These are phyloP conservation scores for Tricholoma sp. DNA, from an alignment of 768 basidiomycete genomes.

Conservation along the genomic window DNA sequence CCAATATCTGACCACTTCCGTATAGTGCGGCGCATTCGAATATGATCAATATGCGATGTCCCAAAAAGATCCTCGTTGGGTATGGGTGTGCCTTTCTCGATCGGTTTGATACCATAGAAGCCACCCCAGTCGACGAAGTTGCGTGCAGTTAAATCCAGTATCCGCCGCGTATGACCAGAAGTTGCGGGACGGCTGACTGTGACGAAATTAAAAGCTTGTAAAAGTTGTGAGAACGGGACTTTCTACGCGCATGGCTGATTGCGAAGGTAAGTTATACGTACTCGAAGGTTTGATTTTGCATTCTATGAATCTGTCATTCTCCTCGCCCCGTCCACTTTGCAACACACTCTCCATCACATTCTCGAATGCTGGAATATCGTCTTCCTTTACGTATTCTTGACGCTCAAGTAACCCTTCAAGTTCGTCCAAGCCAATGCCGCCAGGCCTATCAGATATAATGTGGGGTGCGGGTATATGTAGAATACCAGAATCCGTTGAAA, in stretches of 20 bases:
- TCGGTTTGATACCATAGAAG: slow-evolving; percentile 26
- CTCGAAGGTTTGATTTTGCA: slow-evolving; percentile 16
- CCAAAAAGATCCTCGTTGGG: slow-evolving; percentile 20
- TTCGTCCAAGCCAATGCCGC: slow-evolving; percentile 34
- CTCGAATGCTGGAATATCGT: slow-evolving; percentile 1
- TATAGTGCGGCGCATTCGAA: slow-evolving; percentile 25
- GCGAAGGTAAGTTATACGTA: slow-evolving; percentile 4
- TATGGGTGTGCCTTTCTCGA: slow-evolving; percentile 18
- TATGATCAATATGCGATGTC: slow-evolving; percentile 18
- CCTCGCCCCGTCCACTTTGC: slow-evolving; percentile 1
- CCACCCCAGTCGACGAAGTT: slow-evolving; percentile 35
- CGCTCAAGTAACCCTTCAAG: slow-evolving; percentile 19
- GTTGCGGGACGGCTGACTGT: neutral
- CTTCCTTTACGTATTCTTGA: slow-evolving; percentile 9
- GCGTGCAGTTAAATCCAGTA: neutral
- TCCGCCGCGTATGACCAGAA: neutral
- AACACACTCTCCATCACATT: slow-evolving; percentile 3
- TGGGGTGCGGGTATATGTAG: slow-evolving; percentile 24
- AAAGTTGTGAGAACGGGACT: neutral
- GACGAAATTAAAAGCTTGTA: neutral
- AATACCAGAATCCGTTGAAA: slow-evolving; percentile 25
- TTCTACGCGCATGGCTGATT: neutral
- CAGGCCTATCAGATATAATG: slow-evolving; percentile 15
- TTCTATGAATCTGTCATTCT: slow-evolving; percentile 12
- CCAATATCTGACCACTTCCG: slow-evolving; percentile 17